Evolutionary conservation across 2,329 filamentous ascomycete genomes (phyloP).

Genomic region (Westerdykella aurantiaca): DNA sequence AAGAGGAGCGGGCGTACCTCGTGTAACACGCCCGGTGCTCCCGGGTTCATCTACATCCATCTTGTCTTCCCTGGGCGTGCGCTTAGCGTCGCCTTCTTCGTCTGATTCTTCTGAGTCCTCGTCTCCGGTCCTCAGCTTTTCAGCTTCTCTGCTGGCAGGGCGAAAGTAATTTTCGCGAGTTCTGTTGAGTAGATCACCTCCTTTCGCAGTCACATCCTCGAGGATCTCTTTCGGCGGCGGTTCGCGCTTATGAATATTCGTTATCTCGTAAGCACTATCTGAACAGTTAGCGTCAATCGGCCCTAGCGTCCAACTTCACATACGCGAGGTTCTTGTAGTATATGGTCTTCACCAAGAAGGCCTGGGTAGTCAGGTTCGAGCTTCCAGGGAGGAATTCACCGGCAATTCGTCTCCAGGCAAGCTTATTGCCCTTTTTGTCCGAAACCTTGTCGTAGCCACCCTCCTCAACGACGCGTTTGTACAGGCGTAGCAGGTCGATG

Average conservation of each 20-base stretch:
- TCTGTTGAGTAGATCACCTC: conserved; percentile 69
- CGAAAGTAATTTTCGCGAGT: conserved; percentile 68
- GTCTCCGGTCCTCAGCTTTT: conserved; percentile 48
- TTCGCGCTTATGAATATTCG: conserved; percentile 67
- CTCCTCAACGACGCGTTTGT: conserved; percentile 66
- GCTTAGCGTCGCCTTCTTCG: conserved; percentile 38
- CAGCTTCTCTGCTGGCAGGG: conserved; percentile 45
- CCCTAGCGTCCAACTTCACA: conserved; percentile 11
- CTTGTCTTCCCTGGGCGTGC: conserved; percentile 49
- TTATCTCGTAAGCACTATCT: conserved; percentile 70
- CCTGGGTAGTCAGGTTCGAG: conserved; percentile 72
- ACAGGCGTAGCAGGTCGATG: conserved; percentile 72
- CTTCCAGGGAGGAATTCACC: conserved; percentile 69
- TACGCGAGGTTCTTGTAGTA: conserved; percentile 83
- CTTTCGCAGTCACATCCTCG: conserved; percentile 73
- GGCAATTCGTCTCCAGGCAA: conserved; percentile 77
- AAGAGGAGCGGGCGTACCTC: conserved; percentile 21
- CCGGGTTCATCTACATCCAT: conserved; percentile 46
- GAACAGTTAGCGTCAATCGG: conserved; percentile 7
- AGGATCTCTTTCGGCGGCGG: conserved; percentile 84
- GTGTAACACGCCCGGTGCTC: conserved; percentile 36
- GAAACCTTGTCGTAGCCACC: conserved; percentile 80
- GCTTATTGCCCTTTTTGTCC: conserved; percentile 64
- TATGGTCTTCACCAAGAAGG: conserved; percentile 77
- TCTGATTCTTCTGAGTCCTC: conserved; percentile 48